Conservation (phyloP, 495 filamentous ascomycete species). For the Penicillium bialowiezense region DNA sequence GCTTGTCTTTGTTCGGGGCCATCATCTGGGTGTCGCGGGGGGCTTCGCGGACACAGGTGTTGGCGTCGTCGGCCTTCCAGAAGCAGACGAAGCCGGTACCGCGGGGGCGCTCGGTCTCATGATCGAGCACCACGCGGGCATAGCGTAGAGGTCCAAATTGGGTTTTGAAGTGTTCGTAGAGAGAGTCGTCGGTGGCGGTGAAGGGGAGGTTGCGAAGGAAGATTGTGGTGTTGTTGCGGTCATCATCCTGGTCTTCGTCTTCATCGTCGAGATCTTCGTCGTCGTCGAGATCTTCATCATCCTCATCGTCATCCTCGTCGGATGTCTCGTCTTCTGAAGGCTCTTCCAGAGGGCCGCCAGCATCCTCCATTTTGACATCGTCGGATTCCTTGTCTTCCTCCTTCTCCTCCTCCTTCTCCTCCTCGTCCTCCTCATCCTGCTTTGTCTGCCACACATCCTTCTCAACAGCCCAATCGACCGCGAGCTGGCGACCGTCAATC, state of each 20-base stretch:
- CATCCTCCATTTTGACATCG: slow-evolving; percentile 40
- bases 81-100: slow-evolving; percentile 97
- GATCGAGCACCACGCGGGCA: slow-evolving; percentile 84
- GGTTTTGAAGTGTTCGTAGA: slow-evolving; percentile 79
- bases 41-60: slow-evolving; percentile 67
- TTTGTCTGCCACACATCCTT: slow-evolving; percentile 76
- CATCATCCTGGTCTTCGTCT: slow-evolving; percentile 48
- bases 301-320: slow-evolving; percentile 26
- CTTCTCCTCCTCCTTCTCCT: slow-evolving; percentile 29
- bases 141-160: slow-evolving; percentile 84
- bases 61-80: slow-evolving; percentile 69
- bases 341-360: slow-evolving; percentile 24
- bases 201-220: slow-evolving; percentile 97
- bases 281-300: slow-evolving; percentile 32
- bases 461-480: slow-evolving; percentile 95
- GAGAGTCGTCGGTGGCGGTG: slow-evolving; percentile 69
- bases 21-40: slow-evolving; percentile 52
- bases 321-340: slow-evolving; percentile 23
- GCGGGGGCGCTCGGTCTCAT: slow-evolving; percentile 74
- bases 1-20: slow-evolving; percentile 33
- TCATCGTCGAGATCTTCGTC: slow-evolving; percentile 42
- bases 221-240: slow-evolving; percentile 66
- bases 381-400: slow-evolving; percentile 22
- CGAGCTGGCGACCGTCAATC: slow-evolving; percentile 80
- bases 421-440: no score